Percentiles rank a stretch among this genome's conserved stretches.
phyloP scores from a whole-genome alignment of 2,329 filamentous ascomycete genomes.

The Botrytis fabae region DNA sequence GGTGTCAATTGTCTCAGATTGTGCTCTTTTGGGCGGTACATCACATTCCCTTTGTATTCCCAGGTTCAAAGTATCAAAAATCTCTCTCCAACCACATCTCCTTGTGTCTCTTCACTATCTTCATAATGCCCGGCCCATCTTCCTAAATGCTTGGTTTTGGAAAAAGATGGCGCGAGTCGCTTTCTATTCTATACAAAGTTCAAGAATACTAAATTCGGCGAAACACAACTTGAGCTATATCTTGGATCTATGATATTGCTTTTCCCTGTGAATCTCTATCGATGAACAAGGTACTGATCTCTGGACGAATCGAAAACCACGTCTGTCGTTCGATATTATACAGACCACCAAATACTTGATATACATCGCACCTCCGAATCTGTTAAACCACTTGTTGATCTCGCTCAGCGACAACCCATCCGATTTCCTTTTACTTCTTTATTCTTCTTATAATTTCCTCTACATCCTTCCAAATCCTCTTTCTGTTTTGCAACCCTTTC shows the following conservation, averaged over 20 bases:
- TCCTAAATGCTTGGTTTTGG: neutral
- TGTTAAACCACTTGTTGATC: neutral
- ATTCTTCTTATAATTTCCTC: slow-evolving; percentile 27
- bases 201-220: neutral
- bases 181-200: neutral
- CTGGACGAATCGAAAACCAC: accelerated
- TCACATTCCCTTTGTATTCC: neutral
- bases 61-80: no score
- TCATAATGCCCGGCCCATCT: no score
- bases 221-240: neutral
- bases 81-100: neutral
- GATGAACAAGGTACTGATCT: neutral
- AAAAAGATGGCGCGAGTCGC: neutral
- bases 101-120: neutral
- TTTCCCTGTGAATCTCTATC: neutral
- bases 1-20: no score
- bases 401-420: neutral
- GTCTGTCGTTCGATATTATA: neutral
- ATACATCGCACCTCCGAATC: neutral
- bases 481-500: slow-evolving; percentile 35
- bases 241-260: neutral
- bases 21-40: no score
- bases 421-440: neutral
- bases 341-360: neutral
- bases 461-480: slow-evolving; percentile 35